Evolutionary conservation across 192 early-diverging fungal genomes (phyloP), one percentile per base, ranked within the genome.

Genomic region (Spizellomyces sp.): DNA sequence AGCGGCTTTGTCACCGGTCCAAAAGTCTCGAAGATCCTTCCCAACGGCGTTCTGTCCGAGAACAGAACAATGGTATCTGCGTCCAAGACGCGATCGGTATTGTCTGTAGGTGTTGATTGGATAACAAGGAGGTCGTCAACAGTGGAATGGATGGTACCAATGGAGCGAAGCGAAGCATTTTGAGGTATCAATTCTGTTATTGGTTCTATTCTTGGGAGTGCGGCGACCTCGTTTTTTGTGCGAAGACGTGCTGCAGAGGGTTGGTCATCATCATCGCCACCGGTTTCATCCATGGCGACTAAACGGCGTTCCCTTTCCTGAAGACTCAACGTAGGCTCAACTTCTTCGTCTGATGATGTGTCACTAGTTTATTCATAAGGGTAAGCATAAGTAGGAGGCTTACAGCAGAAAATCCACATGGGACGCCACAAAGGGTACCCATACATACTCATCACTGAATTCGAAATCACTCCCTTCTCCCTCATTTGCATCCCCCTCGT

Each of bases 21-120:
- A 85, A 99, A 94, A 0, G 93, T 94, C 61, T 99, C 97, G 81
- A 88, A 95, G 10, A 94, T 77, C 86, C 61, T 59, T 36, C 77
- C 74, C 41, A 81, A 52, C 22, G 79, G 67, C 45, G 59, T 76
- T 63, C 88, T 77, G 21, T 92, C 83, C 10, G 74, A 76, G n/a
- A 84, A 83, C 0, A 88, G 82, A 8, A 98, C 77, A 5, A 96
- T 56, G 9, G 84, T 90, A 15, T 91, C 96, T 0, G 79, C 67
- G 71, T 98, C 95, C 36, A 99, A 79, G 4, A 94, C 87, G 9
- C 22, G n/a, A 54, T 68, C 79, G 52, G 69, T 48, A 54, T 84
- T 83, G 19, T 72, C 88, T 50, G 76, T 76, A 7, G 66, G 60
- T 8, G 50, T 69, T 41, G 86, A 77, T 70, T 89, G 76, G 10